Percentiles rank a stretch among this genome's conserved stretches.
Conservation (phyloP, 2,329 filamentous ascomycete genomes). For the Colletotrichum truncatum region DNA sequence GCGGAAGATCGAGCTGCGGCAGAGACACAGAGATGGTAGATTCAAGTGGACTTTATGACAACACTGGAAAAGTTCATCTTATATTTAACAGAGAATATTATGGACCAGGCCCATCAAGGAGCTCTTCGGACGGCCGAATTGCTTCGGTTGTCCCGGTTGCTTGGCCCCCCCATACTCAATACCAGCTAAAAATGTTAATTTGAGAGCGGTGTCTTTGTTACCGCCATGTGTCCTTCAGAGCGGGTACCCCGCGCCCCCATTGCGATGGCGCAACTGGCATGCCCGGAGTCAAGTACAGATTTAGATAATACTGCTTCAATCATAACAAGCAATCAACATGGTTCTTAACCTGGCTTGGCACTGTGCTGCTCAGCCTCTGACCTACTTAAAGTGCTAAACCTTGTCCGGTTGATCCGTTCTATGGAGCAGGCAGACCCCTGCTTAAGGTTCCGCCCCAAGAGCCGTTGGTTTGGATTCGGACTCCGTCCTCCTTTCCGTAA, state of each 20-base stretch:
- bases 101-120: neutral
- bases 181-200: conserved; percentile 3
- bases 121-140: neutral
- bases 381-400: conserved; percentile 15
- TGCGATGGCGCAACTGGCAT: neutral
- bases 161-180: conserved; percentile 2
- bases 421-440: conserved; percentile 14
- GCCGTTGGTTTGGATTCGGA: conserved; percentile 15
- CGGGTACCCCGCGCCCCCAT: neutral
- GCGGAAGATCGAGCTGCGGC: neutral
- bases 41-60: neutral
- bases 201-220: neutral
- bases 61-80: conserved; percentile 16
- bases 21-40: neutral
- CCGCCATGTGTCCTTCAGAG: conserved; percentile 1
- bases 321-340: conserved; percentile 26
- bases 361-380: conserved; percentile 13
- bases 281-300: neutral
- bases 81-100: conserved; percentile 7
- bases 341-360: conserved; percentile 18
- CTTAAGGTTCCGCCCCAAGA: neutral
- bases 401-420: conserved; percentile 8
- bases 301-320: conserved; percentile 8
- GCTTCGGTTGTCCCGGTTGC: neutral
- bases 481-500: conserved; percentile 17